Evolutionary conservation across 352 stramenopile genomes (phyloP).

Genomic region (Phytopythium oedochilum): DNA sequence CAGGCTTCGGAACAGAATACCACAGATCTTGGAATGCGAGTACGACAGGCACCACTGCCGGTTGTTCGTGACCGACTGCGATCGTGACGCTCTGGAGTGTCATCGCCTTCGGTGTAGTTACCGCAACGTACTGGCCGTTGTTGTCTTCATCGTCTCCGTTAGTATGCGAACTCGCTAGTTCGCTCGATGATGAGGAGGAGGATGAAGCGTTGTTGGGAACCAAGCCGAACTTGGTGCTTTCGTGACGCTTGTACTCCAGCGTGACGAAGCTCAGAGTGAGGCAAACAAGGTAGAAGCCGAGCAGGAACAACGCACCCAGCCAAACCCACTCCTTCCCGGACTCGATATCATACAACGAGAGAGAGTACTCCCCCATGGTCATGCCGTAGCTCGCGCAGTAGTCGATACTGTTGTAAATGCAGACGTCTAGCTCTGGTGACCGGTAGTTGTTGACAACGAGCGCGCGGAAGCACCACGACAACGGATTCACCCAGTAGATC

Average conservation of each 20-base stretch:
- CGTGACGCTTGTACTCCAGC: slow-evolving; percentile 4
- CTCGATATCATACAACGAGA: slow-evolving; percentile 2
- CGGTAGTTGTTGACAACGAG: slow-evolving; percentile 12
- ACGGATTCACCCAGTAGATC: slow-evolving; percentile 16
- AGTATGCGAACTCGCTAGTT: neutral
- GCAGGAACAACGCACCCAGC: neutral
- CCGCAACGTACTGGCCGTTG: neutral
- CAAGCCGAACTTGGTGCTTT: neutral
- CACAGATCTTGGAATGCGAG: slow-evolving; percentile 7
- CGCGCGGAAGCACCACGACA: slow-evolving; percentile 11
- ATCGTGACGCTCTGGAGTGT: neutral
- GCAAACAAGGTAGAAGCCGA: neutral
- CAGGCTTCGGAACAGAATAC: slow-evolving; percentile 5
- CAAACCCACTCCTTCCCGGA: slow-evolving; percentile 2
- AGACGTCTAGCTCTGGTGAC: slow-evolving; percentile 6
- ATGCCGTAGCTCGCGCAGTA: slow-evolving; percentile 7
- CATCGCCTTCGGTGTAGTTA: neutral
- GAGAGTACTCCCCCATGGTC: slow-evolving; percentile 4
- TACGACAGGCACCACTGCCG: neutral
- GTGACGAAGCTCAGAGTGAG: neutral
- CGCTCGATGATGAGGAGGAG: too few species aligned
- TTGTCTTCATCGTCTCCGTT: neutral
- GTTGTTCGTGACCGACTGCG: neutral
- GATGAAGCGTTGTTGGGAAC: too few species aligned
- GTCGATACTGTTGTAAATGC: slow-evolving; percentile 9